Conservation (phyloP, 805 yeast species). For the Isabelozyma pseudorhagii region DNA sequence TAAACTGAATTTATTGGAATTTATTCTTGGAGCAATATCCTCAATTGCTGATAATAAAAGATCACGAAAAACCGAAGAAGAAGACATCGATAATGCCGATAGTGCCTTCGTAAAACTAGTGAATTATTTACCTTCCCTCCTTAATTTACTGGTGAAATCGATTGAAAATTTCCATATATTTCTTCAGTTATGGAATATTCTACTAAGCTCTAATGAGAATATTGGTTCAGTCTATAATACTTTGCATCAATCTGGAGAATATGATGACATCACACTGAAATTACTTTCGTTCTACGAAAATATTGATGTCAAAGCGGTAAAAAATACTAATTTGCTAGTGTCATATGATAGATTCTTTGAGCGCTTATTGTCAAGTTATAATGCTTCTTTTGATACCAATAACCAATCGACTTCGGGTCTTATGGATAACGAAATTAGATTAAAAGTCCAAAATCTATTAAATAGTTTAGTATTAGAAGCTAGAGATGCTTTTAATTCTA, state of each 20-base stretch:
- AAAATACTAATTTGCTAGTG: conserved; percentile 4
- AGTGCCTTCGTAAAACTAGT: conserved; percentile 17
- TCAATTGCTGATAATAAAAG: conserved; percentile 23
- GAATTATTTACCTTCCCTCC: conserved; percentile 19
- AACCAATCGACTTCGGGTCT: conserved; percentile 2
- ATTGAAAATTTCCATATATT: conserved; percentile 14
- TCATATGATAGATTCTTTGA: conserved; percentile 11
- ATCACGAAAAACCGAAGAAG: conserved; percentile 12
- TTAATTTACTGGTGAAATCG: conserved; percentile 18
- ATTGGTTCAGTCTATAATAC: conserved; percentile 22
- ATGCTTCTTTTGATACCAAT: not conserved
- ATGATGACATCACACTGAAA: conserved; percentile 21
- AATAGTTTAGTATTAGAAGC: conserved; percentile 19
- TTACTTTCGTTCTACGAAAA: conserved; percentile 20
- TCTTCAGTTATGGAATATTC: conserved; percentile 22
- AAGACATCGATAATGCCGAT: conserved; percentile 8
- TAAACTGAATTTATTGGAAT: conserved; percentile 24
- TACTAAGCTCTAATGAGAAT: conserved; percentile 12
- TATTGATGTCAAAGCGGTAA: conserved; percentile 2
- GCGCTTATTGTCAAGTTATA: conserved; percentile 6
- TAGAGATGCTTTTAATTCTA: conserved; percentile 9
- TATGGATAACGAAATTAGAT: conserved; percentile 18
- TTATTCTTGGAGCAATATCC: conserved; percentile 40
- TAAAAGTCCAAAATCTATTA: conserved; percentile 21
- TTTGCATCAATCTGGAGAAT: conserved; percentile 20